Evolutionary conservation across 2,329 filamentous ascomycete species (phyloP), one percentile per base, ranked within the genome.

Genomic region (Rachicladosporium sp.): DNA sequence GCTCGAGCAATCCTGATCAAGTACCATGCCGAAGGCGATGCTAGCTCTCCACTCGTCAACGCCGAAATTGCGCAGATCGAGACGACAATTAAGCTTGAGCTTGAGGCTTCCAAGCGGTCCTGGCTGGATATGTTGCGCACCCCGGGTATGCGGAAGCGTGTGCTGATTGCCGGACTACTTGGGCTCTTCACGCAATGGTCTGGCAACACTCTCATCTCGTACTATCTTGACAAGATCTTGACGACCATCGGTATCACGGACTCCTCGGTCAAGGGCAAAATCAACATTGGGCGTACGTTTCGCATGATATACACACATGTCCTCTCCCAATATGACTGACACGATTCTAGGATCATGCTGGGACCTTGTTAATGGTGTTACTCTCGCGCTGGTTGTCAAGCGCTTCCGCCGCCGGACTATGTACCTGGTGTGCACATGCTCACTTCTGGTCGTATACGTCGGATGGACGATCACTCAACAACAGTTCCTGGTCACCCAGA

Each of bases 11-110:
- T 73, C 13, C 65, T 68, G 0, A 13, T 41, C 30, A 41, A 41
- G 29, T 41, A 41, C 30, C 38, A 41, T 11, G 38, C 38, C 9
- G 78, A 48, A 32, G 46, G 46, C 6, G 35, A 47, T 29, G 46
- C 49, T 1, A 55, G 62, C 31, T 72, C 67, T 0, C 55, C 66
- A 7, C 65, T 76, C 10, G 71, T 76, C 30, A 64, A 66, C 38
- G 71, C 71, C 6, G 76, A 80, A 50, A 70, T 77, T 49, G 68
- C 67, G 0, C 73, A 80, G 52, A 79, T 79, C 47, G 61, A 69
- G 38, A 64, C 67, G 3, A 74, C 74, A 0, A 70, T 77, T 52
- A 63, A 64, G 31, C 48, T 73, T 0, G 73, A 77, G 50, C 57
- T 71, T 40, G 71, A 77, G 45, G 57, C 66, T 34, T 68, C 71